Base-by-base conservation (phyloP, 1,284 basidiomycete genomes). In the Phlebopus sp. region DNA sequence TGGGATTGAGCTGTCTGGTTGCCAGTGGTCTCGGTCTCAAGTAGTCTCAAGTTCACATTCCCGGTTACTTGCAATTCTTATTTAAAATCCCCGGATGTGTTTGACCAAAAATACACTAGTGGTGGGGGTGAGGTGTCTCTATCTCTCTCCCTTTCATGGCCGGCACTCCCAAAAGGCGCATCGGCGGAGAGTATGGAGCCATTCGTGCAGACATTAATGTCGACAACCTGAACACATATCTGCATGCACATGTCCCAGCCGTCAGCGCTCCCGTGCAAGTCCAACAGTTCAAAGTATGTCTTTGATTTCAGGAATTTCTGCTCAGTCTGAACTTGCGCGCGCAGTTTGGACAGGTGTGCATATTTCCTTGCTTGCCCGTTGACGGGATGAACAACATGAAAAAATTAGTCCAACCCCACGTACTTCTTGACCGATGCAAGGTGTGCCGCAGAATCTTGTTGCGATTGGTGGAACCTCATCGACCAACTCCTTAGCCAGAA, bases 231-330 rank as follows among this genome's bases (percentile, higher is more conserved):
- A 85, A 87, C 52, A 66, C 66, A 11, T 97, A 92, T 64, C 78
- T 97, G 49, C 59, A 69, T 44, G 64, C 70, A 50, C 68, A 81
- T 56, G 81, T 90, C 2, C 64, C 74, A 6, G 72, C 69, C 0
- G 78, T 95, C 51, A 69, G 69, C 27, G 69, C 81, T 1, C 91
- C 92, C 0, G 80, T 96, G 7, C 71, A 75, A 17, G 82, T 96
- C 23, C 90, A 95, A 72, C 95, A 98, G 68, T 97, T 97, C 74
- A 90, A 90, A 68, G 90, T 90, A 64, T 49, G 81, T 74, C 36
- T 23, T 2, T 36, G 6, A 17, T 35, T 32, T 21, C 37, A 19
- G 27, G 36, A 0, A 9, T 27, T 9, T 23, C 3, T 17, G 13
- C 11, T 2, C 10, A 14, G 10, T 31, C 46, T 58, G 18, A 66